Evolutionary conservation across 2,329 filamentous ascomycete species (phyloP).

Genomic region (Aulographum hederae): DNA sequence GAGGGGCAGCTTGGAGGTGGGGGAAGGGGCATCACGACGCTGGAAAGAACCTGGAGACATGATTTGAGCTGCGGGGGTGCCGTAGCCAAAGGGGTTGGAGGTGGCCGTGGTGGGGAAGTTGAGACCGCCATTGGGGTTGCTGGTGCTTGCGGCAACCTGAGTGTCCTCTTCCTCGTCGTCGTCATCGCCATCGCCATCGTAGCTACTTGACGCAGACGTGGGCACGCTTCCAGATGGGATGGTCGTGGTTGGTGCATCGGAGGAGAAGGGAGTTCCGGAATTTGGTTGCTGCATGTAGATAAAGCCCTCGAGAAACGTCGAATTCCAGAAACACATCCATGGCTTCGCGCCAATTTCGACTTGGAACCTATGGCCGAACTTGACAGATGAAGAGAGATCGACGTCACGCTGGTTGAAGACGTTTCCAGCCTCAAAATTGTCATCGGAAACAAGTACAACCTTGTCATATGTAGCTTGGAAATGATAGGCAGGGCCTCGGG

Average conservation of each 20-base stretch:
- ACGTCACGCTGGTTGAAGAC: conserved; percentile 10
- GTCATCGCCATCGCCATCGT: not conserved
- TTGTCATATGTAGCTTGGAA: conserved; percentile 47
- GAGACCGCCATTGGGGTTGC: not conserved
- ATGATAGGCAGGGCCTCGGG: conserved; percentile 43
- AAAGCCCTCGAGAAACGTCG: conserved; percentile 47
- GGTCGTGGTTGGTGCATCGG: conserved; percentile 3
- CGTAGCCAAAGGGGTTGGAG: not conserved
- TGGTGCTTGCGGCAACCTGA: not conserved
- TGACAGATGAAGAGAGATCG: conserved; percentile 10
- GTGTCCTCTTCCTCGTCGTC: not conserved
- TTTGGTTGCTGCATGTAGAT: conserved; percentile 43
- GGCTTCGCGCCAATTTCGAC: conserved; percentile 38
- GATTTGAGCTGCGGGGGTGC: too few relatives aligned
- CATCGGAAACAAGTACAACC: conserved; percentile 33
- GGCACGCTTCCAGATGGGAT: not conserved
- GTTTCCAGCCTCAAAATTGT: conserved; percentile 12
- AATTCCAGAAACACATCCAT: conserved; percentile 56
- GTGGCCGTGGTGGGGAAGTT: not conserved
- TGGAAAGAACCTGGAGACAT: too few relatives aligned
- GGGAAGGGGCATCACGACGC: not conserved
- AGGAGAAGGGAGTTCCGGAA: too few relatives aligned
- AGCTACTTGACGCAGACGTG: not conserved
- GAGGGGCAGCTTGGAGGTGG: conserved; percentile 5
- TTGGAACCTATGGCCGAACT: conserved; percentile 22